A percentile compares a stretch with the other conserved stretches of the same genome.
phyloP scores from a whole-genome alignment of 345 rosid species.

The Arabidopsis arenosa region DNA sequence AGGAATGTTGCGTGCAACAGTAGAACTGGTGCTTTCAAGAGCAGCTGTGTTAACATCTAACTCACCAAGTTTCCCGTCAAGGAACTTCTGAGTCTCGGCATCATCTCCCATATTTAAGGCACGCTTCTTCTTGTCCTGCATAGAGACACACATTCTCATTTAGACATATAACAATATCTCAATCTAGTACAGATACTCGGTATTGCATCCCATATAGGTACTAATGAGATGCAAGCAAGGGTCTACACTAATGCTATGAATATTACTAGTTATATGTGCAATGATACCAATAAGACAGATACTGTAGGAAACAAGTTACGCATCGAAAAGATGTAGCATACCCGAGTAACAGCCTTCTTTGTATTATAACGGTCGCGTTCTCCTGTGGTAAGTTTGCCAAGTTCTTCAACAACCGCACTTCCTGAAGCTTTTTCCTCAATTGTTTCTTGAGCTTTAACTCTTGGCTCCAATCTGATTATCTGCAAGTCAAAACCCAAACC shows the following conservation, averaged over 20 bases:
- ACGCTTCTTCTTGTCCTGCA: slow-evolving; percentile 60
- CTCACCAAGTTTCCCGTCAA: slow-evolving; percentile 54
- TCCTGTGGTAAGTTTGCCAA: slow-evolving; percentile 35
- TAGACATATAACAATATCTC: neutral
- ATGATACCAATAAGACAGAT: slow-evolving; percentile 1
- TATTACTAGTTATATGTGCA: neutral
- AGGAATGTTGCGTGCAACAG: slow-evolving; percentile 68
- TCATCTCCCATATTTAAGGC: slow-evolving; percentile 57
- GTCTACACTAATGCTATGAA: neutral
- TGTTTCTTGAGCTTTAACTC: slow-evolving; percentile 39
- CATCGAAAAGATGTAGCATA: slow-evolving; percentile 34
- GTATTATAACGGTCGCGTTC: slow-evolving; percentile 6
- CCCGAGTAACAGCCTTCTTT: slow-evolving; percentile 55
- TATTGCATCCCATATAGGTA: neutral
- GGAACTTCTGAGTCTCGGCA: slow-evolving; percentile 53
- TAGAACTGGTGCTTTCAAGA: slow-evolving; percentile 54
- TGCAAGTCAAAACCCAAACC: slow-evolving; percentile 34
- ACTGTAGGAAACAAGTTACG: neutral
- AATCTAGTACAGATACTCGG: neutral
- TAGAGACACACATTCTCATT: slow-evolving; percentile 9
- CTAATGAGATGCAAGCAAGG: slow-evolving; percentile 19
- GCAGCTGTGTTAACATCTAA: slow-evolving; percentile 60
- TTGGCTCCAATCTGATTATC: slow-evolving; percentile 84
- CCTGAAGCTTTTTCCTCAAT: slow-evolving; percentile 48
- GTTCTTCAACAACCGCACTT: slow-evolving; percentile 41